Percentiles rank a stretch among this genome's conserved stretches.
Conservation (phyloP, 768 basidiomycete species). For the Hemileccinum rubropunctum region DNA sequence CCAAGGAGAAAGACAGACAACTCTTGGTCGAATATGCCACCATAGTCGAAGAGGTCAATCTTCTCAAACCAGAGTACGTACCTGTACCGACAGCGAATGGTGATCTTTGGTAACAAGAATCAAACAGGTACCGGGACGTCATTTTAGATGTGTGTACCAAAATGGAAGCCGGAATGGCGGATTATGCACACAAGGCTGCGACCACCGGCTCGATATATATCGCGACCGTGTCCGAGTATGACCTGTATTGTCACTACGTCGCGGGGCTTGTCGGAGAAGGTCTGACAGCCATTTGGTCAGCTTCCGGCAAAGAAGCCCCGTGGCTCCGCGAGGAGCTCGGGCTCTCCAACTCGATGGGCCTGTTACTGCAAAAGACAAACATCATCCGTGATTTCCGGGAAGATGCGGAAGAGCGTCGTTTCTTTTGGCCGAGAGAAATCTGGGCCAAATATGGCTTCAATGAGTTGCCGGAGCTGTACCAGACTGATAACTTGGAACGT, state of each 20-base stretch:
- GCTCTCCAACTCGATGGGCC: conserved; percentile 92
- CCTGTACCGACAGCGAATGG: not conserved
- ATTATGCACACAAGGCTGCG: conserved; percentile 84
- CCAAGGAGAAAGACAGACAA: conserved; percentile 84
- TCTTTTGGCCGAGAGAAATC: conserved; percentile 95
- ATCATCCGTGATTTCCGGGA: conserved; percentile 95
- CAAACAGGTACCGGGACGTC: conserved; percentile 62
- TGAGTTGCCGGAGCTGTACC: conserved; percentile 67
- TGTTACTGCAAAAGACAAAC: conserved; percentile 96
- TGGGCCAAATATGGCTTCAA: conserved; percentile 79
- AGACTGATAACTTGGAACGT: conserved; percentile 53
- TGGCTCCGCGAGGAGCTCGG: conserved; percentile 81
- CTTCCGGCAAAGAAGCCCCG: conserved; percentile 75
- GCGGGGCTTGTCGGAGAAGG: conserved; percentile 98
- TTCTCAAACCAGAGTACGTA: conserved; percentile 57
- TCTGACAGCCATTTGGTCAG: conserved; percentile 82
- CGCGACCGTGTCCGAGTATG: conserved; percentile 79
- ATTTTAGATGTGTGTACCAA: conserved; percentile 82
- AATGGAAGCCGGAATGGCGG: conserved; percentile 96
- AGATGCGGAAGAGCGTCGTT: conserved; percentile 79
- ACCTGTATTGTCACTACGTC: conserved; percentile 98
- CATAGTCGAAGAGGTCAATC: conserved; percentile 77
- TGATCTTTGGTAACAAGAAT: conserved; percentile 1
- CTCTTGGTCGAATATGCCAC: conserved; percentile 81
- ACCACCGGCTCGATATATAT: conserved; percentile 68